Evolutionary conservation across 441 rosid species (phyloP).

Genomic region (Codiaeum variegatum): DNA sequence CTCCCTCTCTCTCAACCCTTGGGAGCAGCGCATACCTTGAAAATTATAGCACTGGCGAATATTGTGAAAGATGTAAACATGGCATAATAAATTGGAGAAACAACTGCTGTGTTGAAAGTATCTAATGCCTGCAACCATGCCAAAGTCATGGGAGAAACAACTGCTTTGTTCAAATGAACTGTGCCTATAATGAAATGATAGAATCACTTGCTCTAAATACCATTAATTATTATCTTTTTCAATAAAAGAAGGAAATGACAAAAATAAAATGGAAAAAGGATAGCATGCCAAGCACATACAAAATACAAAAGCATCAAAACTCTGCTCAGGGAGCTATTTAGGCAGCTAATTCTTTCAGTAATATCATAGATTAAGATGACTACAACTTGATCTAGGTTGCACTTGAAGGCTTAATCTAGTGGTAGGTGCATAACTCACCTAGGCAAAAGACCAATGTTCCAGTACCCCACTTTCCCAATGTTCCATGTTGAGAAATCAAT

Average conservation of each 20-base stretch:
- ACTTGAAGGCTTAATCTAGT: not conserved
- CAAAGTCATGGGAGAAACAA: no score
- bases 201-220: not conserved
- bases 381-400: conserved; percentile 1
- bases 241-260: not conserved
- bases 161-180: no score
- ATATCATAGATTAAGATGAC: not conserved
- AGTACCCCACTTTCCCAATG: no score
- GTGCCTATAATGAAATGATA: not conserved
- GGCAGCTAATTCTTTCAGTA: not conserved
- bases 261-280: not conserved
- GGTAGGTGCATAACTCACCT: no score
- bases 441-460: no score
- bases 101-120: conserved; percentile 60
- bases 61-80: conserved; percentile 60
- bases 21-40: conserved; percentile 43
- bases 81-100: conserved; percentile 69
- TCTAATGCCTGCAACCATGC: conserved; percentile 50
- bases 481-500: no score
- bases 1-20: not conserved
- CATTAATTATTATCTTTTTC: not conserved
- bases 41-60: conserved; percentile 67
- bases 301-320: not conserved
- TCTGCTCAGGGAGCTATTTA: not conserved
- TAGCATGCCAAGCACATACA: not conserved